A percentile compares a stretch with the other conserved stretches of the same genome.
These are phyloP conservation scores for Nakazawaea anatomiae DNA, from an alignment of 805 yeast species.

Conservation along the genomic window DNA sequence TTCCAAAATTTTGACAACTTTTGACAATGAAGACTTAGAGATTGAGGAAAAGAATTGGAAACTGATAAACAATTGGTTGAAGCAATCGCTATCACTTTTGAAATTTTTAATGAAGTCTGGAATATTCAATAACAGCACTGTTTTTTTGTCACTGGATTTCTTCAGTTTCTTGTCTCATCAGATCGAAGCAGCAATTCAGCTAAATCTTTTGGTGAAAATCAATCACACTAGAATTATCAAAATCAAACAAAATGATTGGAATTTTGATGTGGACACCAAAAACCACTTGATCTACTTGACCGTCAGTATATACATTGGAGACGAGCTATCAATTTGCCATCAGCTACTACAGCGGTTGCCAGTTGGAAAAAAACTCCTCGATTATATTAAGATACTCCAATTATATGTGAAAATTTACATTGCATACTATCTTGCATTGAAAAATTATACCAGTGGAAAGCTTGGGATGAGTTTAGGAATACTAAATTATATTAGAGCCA, in stretches of 20 bases:
- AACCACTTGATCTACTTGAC: conserved; percentile 4
- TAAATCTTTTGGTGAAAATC: conserved; percentile 4
- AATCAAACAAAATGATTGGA: conserved; percentile 6
- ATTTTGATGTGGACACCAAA: conserved; percentile 4
- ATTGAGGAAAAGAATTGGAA: conserved; percentile 6
- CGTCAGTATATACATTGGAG: conserved; percentile 5
- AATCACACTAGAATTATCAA: not conserved
- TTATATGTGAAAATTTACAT: conserved; percentile 3
- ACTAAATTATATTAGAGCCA: not conserved
- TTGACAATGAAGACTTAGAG: not conserved
- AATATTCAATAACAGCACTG: not conserved
- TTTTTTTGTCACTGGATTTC: not conserved
- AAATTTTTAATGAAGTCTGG: conserved; percentile 2
- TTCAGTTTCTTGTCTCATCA: conserved; percentile 4
- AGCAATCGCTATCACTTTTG: not conserved
- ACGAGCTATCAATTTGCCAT: conserved; percentile 8
- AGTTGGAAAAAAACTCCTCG: not conserved
- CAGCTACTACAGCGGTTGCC: not conserved
- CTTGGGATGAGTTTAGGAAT: conserved; percentile 8
- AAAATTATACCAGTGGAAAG: conserved; percentile 1
- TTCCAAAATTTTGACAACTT: not conserved
- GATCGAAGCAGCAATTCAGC: conserved; percentile 1
- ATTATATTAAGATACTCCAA: not conserved
- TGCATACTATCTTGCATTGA: conserved; percentile 2
- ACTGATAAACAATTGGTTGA: conserved; percentile 7